A percentile compares a stretch with the other conserved stretches of the same genome.
phyloP scores from a whole-genome alignment of 176 grass and related monocot genomes.

The Cymbopogon citratus region DNA sequence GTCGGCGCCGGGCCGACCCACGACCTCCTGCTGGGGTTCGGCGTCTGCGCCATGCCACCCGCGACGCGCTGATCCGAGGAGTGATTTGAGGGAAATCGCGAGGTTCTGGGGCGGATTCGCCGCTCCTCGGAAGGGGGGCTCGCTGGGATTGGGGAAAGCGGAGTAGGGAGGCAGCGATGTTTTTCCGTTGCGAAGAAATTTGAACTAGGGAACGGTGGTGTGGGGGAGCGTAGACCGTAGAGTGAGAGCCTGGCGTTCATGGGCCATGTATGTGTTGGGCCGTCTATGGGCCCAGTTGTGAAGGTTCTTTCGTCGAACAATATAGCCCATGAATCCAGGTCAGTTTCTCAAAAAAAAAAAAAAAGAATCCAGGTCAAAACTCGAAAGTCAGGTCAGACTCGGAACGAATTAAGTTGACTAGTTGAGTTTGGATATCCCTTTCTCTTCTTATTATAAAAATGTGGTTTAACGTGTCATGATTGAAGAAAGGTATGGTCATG shows the following conservation, averaged over 20 bases:
- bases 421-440: neutral
- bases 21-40: slow-evolving; percentile 58
- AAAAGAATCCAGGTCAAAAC: too few species aligned
- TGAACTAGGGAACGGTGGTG: neutral
- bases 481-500: neutral
- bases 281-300: neutral
- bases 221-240: neutral
- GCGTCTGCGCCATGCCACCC: slow-evolving; percentile 57
- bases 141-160: neutral
- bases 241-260: too few species aligned
- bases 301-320: neutral
- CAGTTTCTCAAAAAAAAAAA: too few species aligned
- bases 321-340: neutral
- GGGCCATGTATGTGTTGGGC: neutral
- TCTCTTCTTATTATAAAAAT: neutral
- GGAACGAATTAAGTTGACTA: neutral
- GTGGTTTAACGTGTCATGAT: neutral
- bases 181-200: slow-evolving; percentile 16
- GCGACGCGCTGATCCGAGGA: neutral
- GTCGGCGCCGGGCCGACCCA: slow-evolving; percentile 46
- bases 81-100: neutral
- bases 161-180: neutral
- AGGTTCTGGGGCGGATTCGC: slow-evolving; percentile 27
- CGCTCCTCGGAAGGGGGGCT: neutral
- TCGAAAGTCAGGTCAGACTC: neutral